These are phyloP conservation scores for Podospora didyma DNA, from an alignment of 495 filamentous ascomycete genomes.

Conservation along the genomic window DNA sequence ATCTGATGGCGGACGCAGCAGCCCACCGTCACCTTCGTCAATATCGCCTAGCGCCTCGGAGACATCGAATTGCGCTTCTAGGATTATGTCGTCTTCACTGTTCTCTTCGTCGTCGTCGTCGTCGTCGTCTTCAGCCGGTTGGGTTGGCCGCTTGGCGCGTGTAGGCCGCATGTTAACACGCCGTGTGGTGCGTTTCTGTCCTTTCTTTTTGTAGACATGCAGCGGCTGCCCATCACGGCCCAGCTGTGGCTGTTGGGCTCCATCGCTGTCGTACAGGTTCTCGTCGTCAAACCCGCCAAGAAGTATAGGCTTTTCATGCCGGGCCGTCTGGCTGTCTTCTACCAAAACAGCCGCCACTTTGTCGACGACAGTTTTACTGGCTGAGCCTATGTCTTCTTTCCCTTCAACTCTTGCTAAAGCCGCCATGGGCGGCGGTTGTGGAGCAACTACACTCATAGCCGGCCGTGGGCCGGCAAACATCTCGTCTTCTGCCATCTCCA, in stretches of 20 bases:
- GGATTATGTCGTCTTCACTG: conserved; percentile 25
- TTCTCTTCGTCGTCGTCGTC: conserved; percentile 16
- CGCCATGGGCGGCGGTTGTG: conserved; percentile 25
- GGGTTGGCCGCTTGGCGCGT: conserved; percentile 33
- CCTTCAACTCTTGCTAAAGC: conserved; percentile 24
- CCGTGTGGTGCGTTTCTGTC: conserved; percentile 82
- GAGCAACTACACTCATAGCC: background rate
- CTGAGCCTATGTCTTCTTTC: background rate
- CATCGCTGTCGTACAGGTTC: conserved; percentile 43
- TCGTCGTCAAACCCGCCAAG: conserved; percentile 62
- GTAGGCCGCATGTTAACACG: conserved; percentile 66
- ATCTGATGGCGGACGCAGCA: conserved; percentile 8
- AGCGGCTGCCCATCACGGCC: conserved; percentile 46
- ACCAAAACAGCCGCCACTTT: conserved; percentile 15
- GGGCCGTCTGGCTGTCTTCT: conserved; percentile 56
- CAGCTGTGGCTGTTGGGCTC: conserved; percentile 33
- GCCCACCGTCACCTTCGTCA: conserved; percentile 19
- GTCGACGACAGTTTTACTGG: background rate
- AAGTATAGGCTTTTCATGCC: conserved; percentile 29
- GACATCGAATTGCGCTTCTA: conserved; percentile 41
- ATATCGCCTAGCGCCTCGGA: conserved; percentile 12
- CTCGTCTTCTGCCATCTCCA: conserved; percentile 50
- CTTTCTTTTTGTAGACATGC: conserved; percentile 83
- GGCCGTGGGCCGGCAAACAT: background rate
- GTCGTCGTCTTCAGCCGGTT: conserved; percentile 23